phyloP scores from a whole-genome alignment of 2,329 filamentous ascomycete species.

The Rhinocladiella similis region DNA sequence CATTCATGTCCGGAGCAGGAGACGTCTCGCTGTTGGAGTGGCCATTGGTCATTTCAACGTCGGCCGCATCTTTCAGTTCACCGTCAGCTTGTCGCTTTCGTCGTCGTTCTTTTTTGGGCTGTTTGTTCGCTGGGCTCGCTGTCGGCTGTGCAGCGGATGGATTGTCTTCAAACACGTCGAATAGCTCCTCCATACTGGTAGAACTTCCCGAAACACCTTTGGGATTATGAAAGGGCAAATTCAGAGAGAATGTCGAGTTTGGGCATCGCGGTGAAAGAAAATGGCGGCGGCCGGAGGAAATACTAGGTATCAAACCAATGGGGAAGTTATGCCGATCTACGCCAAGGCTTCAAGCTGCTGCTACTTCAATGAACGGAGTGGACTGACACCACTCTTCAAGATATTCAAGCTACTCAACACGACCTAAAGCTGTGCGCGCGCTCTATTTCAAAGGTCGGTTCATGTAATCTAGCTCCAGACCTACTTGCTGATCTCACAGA shows the following conservation, averaged over 20 bases:
- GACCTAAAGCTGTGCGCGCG: not conserved
- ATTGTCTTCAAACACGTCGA: slow-evolving; percentile 76
- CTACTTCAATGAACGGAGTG: slow-evolving; percentile 16
- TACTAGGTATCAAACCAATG: slow-evolving; percentile 5
- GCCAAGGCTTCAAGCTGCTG: slow-evolving; percentile 5
- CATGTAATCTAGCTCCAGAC: not conserved
- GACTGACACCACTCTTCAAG: slow-evolving; percentile 12
- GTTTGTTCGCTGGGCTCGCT: slow-evolving; percentile 36
- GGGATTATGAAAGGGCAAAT: too few species aligned
- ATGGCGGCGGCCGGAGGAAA: slow-evolving; percentile 7
- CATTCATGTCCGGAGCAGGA: slow-evolving; percentile 6
- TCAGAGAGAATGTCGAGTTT: too few species aligned
- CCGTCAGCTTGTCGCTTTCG: slow-evolving; percentile 88
- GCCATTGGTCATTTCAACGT: slow-evolving; percentile 12
- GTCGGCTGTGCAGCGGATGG: slow-evolving; percentile 45
- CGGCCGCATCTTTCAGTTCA: slow-evolving; percentile 59
- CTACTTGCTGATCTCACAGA: slow-evolving; percentile 53
- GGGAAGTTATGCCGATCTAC: slow-evolving; percentile 6
- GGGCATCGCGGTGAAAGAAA: not conserved
- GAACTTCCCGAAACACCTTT: not conserved
- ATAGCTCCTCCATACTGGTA: slow-evolving; percentile 70
- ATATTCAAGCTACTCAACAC: slow-evolving; percentile 7
- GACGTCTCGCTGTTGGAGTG: slow-evolving; percentile 6
- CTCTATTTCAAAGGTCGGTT: slow-evolving; percentile 2
- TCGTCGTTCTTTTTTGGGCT: slow-evolving; percentile 59